phyloP scores from a whole-genome alignment of 768 basidiomycete genomes.

The Tephrocybe sp. region DNA sequence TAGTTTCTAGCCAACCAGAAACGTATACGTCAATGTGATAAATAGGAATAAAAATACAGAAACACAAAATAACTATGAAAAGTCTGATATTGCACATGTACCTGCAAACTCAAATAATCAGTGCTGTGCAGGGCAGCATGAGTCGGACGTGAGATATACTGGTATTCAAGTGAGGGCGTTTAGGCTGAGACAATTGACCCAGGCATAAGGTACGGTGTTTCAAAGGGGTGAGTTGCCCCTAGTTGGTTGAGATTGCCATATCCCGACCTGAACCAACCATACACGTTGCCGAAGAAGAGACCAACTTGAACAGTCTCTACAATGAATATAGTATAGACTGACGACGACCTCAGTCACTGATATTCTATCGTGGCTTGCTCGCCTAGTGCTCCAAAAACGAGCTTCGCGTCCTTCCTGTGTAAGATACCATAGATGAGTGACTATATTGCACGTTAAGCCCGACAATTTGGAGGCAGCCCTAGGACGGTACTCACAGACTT shows the following conservation, averaged over 20 bases:
- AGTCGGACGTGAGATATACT: too few relatives aligned
- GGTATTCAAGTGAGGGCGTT: too few relatives aligned
- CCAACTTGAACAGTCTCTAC: constrained; percentile 30
- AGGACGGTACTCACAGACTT: neutral
- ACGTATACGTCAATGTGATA: too few relatives aligned
- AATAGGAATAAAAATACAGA: too few relatives aligned
- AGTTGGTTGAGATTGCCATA: constrained; percentile 25
- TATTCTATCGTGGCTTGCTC: neutral
- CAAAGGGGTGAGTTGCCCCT: constrained; percentile 20
- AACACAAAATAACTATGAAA: too few relatives aligned
- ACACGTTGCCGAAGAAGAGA: constrained; percentile 26
- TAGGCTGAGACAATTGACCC: constrained; percentile 7
- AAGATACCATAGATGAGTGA: neutral
- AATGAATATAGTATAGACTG: constrained; percentile 23
- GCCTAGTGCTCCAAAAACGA: neutral
- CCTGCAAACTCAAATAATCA: too few relatives aligned
- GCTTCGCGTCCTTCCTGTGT: neutral
- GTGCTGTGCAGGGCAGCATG: too few relatives aligned
- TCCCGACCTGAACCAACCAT: constrained; percentile 23
- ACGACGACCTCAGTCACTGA: neutral
- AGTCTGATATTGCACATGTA: too few relatives aligned
- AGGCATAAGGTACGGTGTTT: neutral
- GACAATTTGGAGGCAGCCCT: neutral
- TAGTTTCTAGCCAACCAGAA: too few relatives aligned
- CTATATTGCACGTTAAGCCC: neutral